Percentiles rank a stretch among this genome's conserved stretches.
Conservation (phyloP, 768 basidiomycete species). For the Leccinellum albellum region DNA sequence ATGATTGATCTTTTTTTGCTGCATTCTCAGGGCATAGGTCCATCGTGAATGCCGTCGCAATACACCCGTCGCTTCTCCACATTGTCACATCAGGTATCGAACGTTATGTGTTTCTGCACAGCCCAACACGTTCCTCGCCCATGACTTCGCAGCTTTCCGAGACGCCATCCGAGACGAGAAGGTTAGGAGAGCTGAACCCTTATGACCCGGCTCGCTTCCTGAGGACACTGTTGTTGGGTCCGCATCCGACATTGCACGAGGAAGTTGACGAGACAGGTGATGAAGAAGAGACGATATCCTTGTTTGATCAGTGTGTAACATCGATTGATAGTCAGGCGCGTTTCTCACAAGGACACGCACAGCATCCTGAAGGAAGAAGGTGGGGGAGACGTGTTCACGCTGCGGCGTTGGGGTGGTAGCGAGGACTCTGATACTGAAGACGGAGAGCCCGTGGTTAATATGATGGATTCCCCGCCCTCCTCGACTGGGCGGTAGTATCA, state of each 20-base stretch:
- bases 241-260: slow-evolving; percentile 27
- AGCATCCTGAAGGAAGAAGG: slow-evolving; percentile 64
- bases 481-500: slow-evolving; percentile 1
- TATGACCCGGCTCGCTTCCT: slow-evolving; percentile 37
- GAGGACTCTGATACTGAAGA: slow-evolving; percentile 26
- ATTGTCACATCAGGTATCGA: slow-evolving; percentile 74
- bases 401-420: slow-evolving; percentile 38
- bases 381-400: slow-evolving; percentile 49
- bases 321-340: not conserved
- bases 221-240: slow-evolving; percentile 32
- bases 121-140: slow-evolving; percentile 58
- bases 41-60: slow-evolving; percentile 69
- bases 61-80: slow-evolving; percentile 68
- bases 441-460: slow-evolving; percentile 18
- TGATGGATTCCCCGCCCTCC: slow-evolving; percentile 20
- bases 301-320: slow-evolving; percentile 68
- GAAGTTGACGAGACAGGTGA: slow-evolving; percentile 30
- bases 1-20: slow-evolving; percentile 2
- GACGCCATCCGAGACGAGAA: slow-evolving; percentile 49
- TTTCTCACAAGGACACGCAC: slow-evolving; percentile 8
- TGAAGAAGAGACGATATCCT: slow-evolving; percentile 51
- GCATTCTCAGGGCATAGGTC: slow-evolving; percentile 58
- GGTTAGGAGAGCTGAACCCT: slow-evolving; percentile 33
- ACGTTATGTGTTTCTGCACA: slow-evolving; percentile 63
- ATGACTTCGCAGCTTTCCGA: slow-evolving; percentile 39